Percentiles rank a stretch among this genome's conserved stretches.
Conservation (phyloP, 306 rosid species). For the Quercus agrifolia region DNA sequence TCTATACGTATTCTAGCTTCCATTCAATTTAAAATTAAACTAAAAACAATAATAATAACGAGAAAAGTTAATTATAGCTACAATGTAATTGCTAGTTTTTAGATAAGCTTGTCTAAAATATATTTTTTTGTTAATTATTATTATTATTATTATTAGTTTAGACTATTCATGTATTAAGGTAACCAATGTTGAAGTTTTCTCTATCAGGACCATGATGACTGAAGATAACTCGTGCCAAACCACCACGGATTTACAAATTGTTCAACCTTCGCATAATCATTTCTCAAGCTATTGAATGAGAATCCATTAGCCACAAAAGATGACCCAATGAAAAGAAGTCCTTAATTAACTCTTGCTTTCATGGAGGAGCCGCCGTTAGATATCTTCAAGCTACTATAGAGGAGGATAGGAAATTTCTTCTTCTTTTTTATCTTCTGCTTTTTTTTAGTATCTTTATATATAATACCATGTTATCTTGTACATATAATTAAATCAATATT, state of each 20-base stretch:
- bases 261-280: slow-evolving; percentile 61
- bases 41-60: no score
- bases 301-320: not conserved
- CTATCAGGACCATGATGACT: slow-evolving; percentile 51
- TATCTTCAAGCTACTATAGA: slow-evolving; percentile 30
- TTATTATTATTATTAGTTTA: no score
- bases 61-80: no score
- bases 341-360: not conserved
- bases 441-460: slow-evolving; percentile 3
- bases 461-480: slow-evolving; percentile 26
- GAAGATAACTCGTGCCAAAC: slow-evolving; percentile 86
- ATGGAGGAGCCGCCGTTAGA: not conserved
- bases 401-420: slow-evolving; percentile 27
- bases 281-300: slow-evolving; percentile 54
- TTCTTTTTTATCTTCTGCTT: slow-evolving; percentile 1
- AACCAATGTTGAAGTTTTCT: not conserved
- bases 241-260: slow-evolving; percentile 72
- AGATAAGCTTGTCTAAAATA: no score
- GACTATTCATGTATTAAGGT: no score
- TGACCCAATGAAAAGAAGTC: not conserved
- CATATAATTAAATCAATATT: slow-evolving; percentile 29
- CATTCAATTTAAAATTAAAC: no score
- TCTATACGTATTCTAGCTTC: not conserved
- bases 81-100: no score
- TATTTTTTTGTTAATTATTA: no score